Evolutionary conservation across 2,329 filamentous ascomycete species (phyloP).

Genomic region (Microdochium bolleyi): DNA sequence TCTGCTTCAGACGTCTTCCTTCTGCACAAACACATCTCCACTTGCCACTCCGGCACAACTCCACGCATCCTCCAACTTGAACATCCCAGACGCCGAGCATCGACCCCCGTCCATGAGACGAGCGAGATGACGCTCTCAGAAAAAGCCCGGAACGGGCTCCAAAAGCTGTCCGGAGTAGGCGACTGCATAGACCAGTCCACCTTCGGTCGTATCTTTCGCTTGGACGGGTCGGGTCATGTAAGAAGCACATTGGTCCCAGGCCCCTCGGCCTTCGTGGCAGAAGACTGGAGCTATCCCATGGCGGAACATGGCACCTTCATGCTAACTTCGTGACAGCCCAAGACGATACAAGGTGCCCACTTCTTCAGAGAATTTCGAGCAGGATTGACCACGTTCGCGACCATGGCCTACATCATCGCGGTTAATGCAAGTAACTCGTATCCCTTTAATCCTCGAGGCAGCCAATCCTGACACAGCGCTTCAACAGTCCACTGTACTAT

Average conservation of each 20-base stretch:
- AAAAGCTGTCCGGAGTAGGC: conserved; percentile 13
- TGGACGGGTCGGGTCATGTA: conserved; percentile 59
- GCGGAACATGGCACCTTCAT: not conserved
- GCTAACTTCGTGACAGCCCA: conserved; percentile 35
- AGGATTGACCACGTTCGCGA: conserved; percentile 71
- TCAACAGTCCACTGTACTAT: conserved; percentile 58
- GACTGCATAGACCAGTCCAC: conserved; percentile 24
- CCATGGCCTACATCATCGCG: conserved; percentile 81
- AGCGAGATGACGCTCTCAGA: not conserved
- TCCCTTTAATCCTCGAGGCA: not conserved
- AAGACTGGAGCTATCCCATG: not conserved
- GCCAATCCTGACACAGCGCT: not conserved
- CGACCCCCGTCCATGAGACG: too few species aligned
- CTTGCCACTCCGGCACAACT: too few species aligned
- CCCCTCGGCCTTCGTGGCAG: not conserved
- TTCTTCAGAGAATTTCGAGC: conserved; percentile 75
- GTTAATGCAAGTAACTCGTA: conserved; percentile 42
- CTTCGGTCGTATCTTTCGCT: conserved; percentile 50
- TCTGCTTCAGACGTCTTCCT: too few species aligned
- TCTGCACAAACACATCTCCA: too few species aligned
- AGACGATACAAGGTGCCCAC: conserved; percentile 58
- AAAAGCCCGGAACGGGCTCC: conserved; percentile 3
- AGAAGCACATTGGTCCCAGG: conserved; percentile 15
- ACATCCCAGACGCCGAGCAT: too few species aligned
- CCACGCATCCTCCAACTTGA: too few species aligned